These are phyloP conservation scores for Thalassiosira sp. DNA, from an alignment of 352 stramenopile genomes.

Conservation along the genomic window DNA sequence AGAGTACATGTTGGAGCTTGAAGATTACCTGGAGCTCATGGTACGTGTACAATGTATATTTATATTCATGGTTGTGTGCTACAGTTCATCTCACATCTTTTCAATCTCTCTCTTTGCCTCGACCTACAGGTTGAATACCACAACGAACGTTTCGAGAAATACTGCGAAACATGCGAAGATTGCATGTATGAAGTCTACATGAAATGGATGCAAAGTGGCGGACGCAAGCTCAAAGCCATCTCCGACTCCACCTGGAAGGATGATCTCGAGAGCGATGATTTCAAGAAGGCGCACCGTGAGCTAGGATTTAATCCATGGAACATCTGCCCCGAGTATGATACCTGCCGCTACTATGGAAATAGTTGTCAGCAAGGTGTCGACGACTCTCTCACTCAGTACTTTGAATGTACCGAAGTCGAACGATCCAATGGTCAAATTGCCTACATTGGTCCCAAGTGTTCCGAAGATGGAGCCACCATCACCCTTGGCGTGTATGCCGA, in stretches of 20 bases:
- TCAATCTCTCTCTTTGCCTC: conserved; percentile 54
- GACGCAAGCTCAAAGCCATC: too few species aligned
- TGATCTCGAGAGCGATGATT: conserved; percentile 16
- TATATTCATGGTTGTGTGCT: too few species aligned
- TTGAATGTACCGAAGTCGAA: conserved; percentile 66
- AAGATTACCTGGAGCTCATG: conserved; percentile 51
- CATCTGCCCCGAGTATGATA: conserved; percentile 47
- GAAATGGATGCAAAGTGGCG: conserved; percentile 33
- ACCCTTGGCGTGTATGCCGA: conserved; percentile 74
- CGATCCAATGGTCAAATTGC: conserved; percentile 51
- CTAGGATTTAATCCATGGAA: conserved; percentile 3
- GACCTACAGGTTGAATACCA: conserved; percentile 37
- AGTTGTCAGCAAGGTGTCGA: conserved; percentile 52
- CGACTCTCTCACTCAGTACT: conserved; percentile 51
- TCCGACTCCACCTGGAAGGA: too few species aligned
- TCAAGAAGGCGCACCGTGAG: too few species aligned
- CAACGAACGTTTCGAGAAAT: conserved; percentile 39
- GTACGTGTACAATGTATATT: too few species aligned
- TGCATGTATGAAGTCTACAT: conserved; percentile 57
- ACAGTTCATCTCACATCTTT: too few species aligned
- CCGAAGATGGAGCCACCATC: conserved; percentile 66
- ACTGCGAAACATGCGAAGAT: conserved; percentile 67
- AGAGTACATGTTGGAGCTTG: conserved; percentile 65
- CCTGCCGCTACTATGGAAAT: conserved; percentile 57
- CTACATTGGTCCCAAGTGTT: conserved; percentile 75